phyloP scores from a whole-genome alignment of 2,329 filamentous ascomycete species.

The Camillea tinctor region DNA sequence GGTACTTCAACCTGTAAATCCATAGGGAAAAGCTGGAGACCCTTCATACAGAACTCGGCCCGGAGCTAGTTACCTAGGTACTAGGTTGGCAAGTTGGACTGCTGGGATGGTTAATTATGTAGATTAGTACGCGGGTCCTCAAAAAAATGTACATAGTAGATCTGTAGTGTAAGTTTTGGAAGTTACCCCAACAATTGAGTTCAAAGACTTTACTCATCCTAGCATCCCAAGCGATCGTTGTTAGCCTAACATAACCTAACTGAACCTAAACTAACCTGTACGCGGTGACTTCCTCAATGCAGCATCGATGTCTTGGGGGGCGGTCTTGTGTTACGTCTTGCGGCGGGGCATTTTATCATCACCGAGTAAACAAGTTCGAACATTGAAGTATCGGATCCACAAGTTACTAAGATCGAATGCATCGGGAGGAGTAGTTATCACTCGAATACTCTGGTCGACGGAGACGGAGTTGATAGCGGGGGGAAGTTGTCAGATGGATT shows the following conservation, averaged over 20 bases:
- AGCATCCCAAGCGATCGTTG: neutral
- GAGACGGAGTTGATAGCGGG: neutral
- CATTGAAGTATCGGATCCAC: too few species aligned
- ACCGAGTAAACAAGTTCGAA: neutral
- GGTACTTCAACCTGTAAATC: too few species aligned
- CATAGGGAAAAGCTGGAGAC: neutral
- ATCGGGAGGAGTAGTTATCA: neutral
- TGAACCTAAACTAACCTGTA: too few species aligned
- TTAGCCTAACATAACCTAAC: too few species aligned
- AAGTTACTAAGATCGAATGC: neutral
- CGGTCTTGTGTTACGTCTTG: neutral
- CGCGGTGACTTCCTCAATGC: too few species aligned
- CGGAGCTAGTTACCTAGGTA: neutral
- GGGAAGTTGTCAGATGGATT: neutral
- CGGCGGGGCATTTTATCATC: neutral
- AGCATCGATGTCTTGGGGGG: too few species aligned
- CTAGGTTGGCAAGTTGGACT: neutral
- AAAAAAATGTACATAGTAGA: neutral
- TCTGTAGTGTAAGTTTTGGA: neutral
- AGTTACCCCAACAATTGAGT: conserved; percentile 33
- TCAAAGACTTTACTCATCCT: conserved; percentile 10
- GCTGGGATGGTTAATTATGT: neutral
- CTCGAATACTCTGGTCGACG: neutral
- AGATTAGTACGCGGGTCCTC: neutral
- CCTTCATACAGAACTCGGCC: neutral